Percentiles rank a stretch among this genome's conserved stretches.
phyloP scores from a whole-genome alignment of 2,329 filamentous ascomycete genomes.

The Ophiostoma quercus region DNA sequence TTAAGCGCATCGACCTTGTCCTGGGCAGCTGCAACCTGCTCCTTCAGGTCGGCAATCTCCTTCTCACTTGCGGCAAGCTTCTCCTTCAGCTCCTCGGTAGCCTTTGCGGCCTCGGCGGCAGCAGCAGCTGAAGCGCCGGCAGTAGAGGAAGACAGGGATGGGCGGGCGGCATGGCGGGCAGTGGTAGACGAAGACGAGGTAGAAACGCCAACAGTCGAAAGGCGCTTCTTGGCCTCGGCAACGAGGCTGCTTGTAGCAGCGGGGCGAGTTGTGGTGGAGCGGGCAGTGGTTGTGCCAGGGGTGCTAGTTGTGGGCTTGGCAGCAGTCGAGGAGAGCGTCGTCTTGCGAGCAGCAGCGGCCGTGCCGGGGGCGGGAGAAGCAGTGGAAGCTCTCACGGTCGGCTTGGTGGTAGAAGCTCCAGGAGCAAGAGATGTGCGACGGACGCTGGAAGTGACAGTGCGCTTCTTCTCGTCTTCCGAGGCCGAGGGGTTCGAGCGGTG shows the following conservation, averaged over 20 bases:
- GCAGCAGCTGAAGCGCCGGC: conserved; percentile 36
- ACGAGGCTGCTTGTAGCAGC: conserved; percentile 36
- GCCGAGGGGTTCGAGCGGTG: conserved; percentile 35
- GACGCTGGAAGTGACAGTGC: conserved; percentile 28
- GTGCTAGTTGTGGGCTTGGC: conserved; percentile 29
- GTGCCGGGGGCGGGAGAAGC: conserved; percentile 25
- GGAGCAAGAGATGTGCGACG: conserved; percentile 35
- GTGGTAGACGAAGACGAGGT: conserved; percentile 39
- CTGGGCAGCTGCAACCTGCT: conserved; percentile 51
- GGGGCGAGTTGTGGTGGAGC: conserved; percentile 31
- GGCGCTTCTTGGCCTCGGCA: conserved; percentile 51
- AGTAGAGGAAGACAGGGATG: conserved; percentile 32
- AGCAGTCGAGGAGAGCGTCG: conserved; percentile 30
- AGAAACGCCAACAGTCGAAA: conserved; percentile 46
- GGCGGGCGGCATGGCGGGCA: conserved; percentile 40
- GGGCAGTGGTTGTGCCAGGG: conserved; percentile 28
- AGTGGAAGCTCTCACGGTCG: conserved; percentile 12
- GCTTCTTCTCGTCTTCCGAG: conserved; percentile 39
- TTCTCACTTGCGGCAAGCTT: conserved; percentile 55
- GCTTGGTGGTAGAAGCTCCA: conserved; percentile 21
- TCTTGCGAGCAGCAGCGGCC: conserved; percentile 35
- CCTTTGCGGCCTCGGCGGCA: conserved; percentile 46
- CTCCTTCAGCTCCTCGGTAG: conserved; percentile 55
- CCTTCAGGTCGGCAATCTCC: conserved; percentile 53
- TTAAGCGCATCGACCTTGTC: conserved; percentile 52